Percentiles rank a stretch among this genome's conserved stretches.
Conservation (phyloP, 1,284 basidiomycete species). For the Apiotrichum gamsii region DNA sequence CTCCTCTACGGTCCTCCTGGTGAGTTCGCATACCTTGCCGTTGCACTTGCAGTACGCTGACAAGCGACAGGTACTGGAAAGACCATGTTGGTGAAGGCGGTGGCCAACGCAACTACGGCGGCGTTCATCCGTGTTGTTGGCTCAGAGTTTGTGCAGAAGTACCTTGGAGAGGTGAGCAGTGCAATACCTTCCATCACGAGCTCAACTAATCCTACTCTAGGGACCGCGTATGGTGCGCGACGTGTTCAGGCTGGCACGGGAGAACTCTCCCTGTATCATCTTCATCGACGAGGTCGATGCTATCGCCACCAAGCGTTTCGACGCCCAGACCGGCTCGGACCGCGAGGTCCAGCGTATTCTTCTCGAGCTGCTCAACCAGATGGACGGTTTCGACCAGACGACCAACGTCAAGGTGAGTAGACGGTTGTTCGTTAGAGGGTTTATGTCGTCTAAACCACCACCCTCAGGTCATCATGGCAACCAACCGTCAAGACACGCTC, state of each 20-base stretch:
- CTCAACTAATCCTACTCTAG: slow-evolving; percentile 25
- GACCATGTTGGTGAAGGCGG: slow-evolving; percentile 98
- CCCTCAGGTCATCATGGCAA: slow-evolving; percentile 91
- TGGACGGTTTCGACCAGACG: slow-evolving; percentile 99
- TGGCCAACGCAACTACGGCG: slow-evolving; percentile 94
- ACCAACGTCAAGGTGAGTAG: slow-evolving; percentile 93
- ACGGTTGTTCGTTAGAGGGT: no score
- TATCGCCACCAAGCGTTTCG: slow-evolving; percentile 99
- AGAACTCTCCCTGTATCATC: slow-evolving; percentile 97
- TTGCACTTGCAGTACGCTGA: slow-evolving; percentile 6
- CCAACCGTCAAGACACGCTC: slow-evolving; percentile 90
- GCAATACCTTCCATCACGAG: no score
- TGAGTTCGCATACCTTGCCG: slow-evolving; percentile 39
- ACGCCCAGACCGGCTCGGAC: slow-evolving; percentile 98
- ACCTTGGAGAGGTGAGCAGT: slow-evolving; percentile 72
- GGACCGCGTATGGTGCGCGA: slow-evolving; percentile 99
- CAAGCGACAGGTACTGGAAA: slow-evolving; percentile 77
- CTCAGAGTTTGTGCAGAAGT: slow-evolving; percentile 98
- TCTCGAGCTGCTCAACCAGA: slow-evolving; percentile 96
- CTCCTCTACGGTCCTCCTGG: slow-evolving; percentile 89
- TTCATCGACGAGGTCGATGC: slow-evolving; percentile 99
- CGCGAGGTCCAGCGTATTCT: slow-evolving; percentile 98
- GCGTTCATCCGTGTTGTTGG: slow-evolving; percentile 98
- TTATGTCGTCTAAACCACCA: slow-evolving; percentile 1
- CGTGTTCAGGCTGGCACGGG: slow-evolving; percentile 93